Evolutionary conservation across 2,329 filamentous ascomycete species (phyloP).

Genomic region (Botrytis elliptica): DNA sequence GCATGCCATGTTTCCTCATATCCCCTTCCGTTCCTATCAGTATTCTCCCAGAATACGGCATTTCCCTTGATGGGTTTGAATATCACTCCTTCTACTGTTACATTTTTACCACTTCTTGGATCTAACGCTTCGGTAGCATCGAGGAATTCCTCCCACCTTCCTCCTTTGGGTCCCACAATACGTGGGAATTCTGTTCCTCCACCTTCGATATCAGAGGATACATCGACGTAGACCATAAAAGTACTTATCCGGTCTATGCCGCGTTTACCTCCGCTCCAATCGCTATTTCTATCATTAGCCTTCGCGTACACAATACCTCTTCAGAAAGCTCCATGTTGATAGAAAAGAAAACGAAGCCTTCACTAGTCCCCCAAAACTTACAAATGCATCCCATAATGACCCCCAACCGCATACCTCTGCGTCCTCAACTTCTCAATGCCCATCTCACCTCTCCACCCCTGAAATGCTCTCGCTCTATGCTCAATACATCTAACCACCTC

Average conservation of each 20-base stretch:
- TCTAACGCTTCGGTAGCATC: conserved; percentile 46
- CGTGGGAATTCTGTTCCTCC: conserved; percentile 62
- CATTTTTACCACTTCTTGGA: conserved; percentile 28
- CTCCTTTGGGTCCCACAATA: conserved; percentile 42
- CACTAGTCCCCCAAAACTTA: background rate
- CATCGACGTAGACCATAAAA: conserved; percentile 61
- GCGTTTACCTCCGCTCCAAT: conserved; percentile 50
- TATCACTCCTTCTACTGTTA: conserved; percentile 46
- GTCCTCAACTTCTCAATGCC: conserved; percentile 61
- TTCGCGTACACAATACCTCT: background rate
- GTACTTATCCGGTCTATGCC: conserved; percentile 50
- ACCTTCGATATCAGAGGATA: conserved; percentile 45
- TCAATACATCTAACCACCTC: conserved; percentile 57
- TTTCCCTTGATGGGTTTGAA: conserved; percentile 58
- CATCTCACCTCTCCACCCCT: conserved; percentile 57
- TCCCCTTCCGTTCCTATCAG: conserved; percentile 53
- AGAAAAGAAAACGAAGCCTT: background rate
- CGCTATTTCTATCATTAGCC: conserved; percentile 50
- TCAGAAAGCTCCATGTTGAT: background rate
- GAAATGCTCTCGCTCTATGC: conserved; percentile 55
- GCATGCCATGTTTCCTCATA: conserved; percentile 61
- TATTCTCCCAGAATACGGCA: conserved; percentile 63
- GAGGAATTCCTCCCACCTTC: conserved; percentile 56
- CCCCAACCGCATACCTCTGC: conserved; percentile 58
- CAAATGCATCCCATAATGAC: conserved; percentile 48